Conservation (phyloP, 2,329 filamentous ascomycete genomes). For the Alternaria arbusti region DNA sequence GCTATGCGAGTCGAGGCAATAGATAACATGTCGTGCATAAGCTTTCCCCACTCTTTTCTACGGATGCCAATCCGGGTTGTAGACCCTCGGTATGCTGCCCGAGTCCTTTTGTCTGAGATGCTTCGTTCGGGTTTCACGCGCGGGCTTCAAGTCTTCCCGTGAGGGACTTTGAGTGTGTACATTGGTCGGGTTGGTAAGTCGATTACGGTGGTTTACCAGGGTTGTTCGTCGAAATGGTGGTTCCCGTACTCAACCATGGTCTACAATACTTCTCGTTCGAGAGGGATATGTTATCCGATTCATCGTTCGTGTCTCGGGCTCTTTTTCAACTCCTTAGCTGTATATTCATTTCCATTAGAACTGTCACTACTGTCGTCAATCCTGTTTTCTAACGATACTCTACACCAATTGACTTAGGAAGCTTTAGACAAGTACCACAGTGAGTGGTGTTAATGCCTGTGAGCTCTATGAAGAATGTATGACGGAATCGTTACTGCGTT, state of each 20-base stretch:
- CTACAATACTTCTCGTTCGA: background rate
- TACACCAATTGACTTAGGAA: background rate
- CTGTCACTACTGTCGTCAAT: background rate
- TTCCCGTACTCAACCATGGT: background rate
- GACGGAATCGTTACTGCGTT: background rate
- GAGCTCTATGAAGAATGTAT: background rate
- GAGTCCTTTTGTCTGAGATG: background rate
- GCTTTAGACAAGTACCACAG: background rate
- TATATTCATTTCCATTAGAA: background rate
- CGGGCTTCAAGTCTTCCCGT: background rate
- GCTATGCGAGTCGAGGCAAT: background rate
- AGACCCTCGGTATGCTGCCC: background rate
- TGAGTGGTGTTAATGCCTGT: background rate
- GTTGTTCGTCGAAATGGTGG: background rate
- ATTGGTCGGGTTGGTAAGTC: background rate
- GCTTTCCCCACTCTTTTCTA: background rate
- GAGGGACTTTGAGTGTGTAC: background rate
- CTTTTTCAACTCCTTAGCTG: background rate
- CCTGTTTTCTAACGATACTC: background rate
- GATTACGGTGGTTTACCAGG: background rate
- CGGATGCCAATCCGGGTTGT: background rate
- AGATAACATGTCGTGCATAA: conserved; percentile 3
- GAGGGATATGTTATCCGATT: background rate
- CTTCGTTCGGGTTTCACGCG: background rate
- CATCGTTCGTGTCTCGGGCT: background rate